Evolutionary conservation across 495 filamentous ascomycete species (phyloP).

Genomic region (Hyaloscypha hepaticicola): DNA sequence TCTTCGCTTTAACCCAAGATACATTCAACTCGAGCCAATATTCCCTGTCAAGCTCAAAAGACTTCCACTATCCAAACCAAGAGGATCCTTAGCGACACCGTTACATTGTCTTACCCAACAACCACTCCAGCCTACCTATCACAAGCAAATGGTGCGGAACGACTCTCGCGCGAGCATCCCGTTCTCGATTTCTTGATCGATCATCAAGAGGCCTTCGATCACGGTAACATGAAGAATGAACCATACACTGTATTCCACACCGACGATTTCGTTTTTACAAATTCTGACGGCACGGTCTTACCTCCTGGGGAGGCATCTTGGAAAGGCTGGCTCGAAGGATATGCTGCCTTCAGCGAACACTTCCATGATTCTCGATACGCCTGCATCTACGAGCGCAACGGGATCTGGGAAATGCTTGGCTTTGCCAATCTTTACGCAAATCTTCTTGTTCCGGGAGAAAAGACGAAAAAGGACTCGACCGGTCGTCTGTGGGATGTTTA

Average conservation of each 20-base stretch:
- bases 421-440: conserved; percentile 13
- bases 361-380: conserved; percentile 6
- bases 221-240: conserved; percentile 5
- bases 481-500: conserved; percentile 4
- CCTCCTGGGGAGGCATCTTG: background rate
- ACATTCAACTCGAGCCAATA: too few species aligned
- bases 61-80: too few species aligned
- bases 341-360: conserved; percentile 2
- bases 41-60: too few species aligned
- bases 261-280: conserved; percentile 1
- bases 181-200: too few species aligned
- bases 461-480: conserved; percentile 2
- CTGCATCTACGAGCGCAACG: background rate
- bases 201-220: too few species aligned
- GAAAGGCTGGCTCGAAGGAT: background rate
- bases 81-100: too few species aligned
- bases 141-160: too few species aligned
- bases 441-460: background rate
- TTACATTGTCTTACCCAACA: too few species aligned
- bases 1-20: too few species aligned
- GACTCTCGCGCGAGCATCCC: too few species aligned
- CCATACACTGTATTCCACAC: conserved; percentile 9
- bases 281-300: conserved; percentile 7
- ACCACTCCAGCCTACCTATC: too few species aligned
- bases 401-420: conserved; percentile 4